Conservation (phyloP, 768 basidiomycete species). For the Agaricus blazei region DNA sequence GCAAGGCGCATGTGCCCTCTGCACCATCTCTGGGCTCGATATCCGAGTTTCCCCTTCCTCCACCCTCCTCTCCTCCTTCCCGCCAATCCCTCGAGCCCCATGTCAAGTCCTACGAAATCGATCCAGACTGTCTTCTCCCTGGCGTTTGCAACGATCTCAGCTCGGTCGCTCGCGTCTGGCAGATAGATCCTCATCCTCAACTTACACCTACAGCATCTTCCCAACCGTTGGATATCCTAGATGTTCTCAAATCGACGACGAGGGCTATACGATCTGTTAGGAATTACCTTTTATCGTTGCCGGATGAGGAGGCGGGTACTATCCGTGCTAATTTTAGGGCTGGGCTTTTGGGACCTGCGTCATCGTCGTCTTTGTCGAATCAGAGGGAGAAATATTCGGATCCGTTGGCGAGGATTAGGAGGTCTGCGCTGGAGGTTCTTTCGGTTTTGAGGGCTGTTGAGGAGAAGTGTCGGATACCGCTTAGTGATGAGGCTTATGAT, state of each 20-base stretch:
- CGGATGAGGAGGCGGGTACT: slow-evolving; percentile 62
- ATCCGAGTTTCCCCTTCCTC: slow-evolving; percentile 60
- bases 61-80: slow-evolving; percentile 48
- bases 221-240: slow-evolving; percentile 49
- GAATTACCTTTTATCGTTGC: slow-evolving; percentile 78
- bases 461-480: slow-evolving; percentile 67
- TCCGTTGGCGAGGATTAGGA: slow-evolving; percentile 65
- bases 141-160: slow-evolving; percentile 73
- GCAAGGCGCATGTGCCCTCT: slow-evolving; percentile 39
- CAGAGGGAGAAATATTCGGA: slow-evolving; percentile 33
- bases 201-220: slow-evolving; percentile 9
- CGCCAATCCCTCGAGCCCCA: slow-evolving; percentile 45
- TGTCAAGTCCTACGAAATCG: slow-evolving; percentile 63
- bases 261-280: slow-evolving; percentile 76
- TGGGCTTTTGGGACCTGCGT: slow-evolving; percentile 31
- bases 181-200: slow-evolving; percentile 26
- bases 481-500: slow-evolving; percentile 81
- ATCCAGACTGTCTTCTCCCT: slow-evolving; percentile 74
- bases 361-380: slow-evolving; percentile 20
- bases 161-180: slow-evolving; percentile 61
- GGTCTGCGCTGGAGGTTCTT: slow-evolving; percentile 80
- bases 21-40: slow-evolving; percentile 37
- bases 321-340: slow-evolving; percentile 56
- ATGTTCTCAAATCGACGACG: slow-evolving; percentile 73
- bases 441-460: slow-evolving; percentile 76